These are phyloP conservation scores for Amanita polypyramis DNA, from an alignment of 768 basidiomycete species.

Conservation along the genomic window DNA sequence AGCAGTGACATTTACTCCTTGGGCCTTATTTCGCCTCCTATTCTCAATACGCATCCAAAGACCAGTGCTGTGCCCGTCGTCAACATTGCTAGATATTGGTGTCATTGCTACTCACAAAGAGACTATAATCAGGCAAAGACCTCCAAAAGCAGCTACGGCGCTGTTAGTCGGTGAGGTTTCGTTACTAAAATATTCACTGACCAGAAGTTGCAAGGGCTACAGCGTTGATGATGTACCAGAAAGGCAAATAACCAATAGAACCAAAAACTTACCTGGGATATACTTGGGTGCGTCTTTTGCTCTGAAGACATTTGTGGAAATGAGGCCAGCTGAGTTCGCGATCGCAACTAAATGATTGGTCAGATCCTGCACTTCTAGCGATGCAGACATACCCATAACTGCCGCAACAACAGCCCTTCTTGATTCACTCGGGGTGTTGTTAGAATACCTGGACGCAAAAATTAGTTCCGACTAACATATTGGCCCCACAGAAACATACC, in stretches of 20 bases:
- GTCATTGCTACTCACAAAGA: conserved; percentile 18
- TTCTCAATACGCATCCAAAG: conserved; percentile 42
- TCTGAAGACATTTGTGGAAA: conserved; percentile 42
- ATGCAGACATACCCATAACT: conserved; percentile 31
- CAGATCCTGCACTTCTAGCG: background rate
- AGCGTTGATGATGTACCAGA: background rate
- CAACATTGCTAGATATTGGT: background rate
- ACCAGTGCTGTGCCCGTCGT: conserved; percentile 21
- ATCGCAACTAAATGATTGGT: conserved; percentile 25
- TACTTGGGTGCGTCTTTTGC: conserved; percentile 41
- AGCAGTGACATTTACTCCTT: conserved; percentile 29
- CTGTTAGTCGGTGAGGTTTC: background rate
- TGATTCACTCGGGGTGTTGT: conserved; percentile 39
- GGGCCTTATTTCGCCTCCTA: conserved; percentile 28
- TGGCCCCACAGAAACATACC: conserved; percentile 14
- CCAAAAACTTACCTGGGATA: conserved; percentile 24
- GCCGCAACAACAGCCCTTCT: conserved; percentile 39
- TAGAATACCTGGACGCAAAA: conserved; percentile 26
- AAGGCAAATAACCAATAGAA: background rate
- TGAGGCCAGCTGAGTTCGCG: conserved; percentile 37
- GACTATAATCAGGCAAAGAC: conserved; percentile 32
- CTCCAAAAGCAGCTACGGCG: conserved; percentile 32
- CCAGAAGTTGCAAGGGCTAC: conserved; percentile 34
- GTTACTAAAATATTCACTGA: conserved; percentile 12
- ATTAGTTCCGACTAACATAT: background rate